Percentiles rank a stretch among this genome's conserved stretches.
phyloP scores from a whole-genome alignment of 2,329 filamentous ascomycete genomes.

The Colletotrichum incanum region DNA sequence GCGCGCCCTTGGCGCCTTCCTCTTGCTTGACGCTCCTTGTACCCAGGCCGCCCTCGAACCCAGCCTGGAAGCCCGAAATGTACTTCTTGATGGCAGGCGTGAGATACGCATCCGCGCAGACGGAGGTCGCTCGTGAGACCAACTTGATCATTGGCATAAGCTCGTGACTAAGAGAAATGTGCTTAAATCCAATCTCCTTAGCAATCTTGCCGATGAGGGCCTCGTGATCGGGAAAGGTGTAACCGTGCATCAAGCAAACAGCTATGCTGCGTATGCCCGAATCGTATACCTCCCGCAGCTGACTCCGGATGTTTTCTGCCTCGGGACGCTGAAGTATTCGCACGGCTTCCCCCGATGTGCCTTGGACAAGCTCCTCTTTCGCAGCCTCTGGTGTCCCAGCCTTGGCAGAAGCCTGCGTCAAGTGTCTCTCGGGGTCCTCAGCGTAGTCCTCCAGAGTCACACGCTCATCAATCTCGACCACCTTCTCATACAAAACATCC shows the following conservation, averaged over 20 bases:
- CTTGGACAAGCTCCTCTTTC: conserved; percentile 74
- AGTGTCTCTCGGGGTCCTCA: conserved; percentile 81
- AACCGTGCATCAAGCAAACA: conserved; percentile 92
- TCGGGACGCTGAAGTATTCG: conserved; percentile 73
- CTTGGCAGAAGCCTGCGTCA: conserved; percentile 69
- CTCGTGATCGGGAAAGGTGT: conserved; percentile 92
- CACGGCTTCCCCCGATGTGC: conserved; percentile 78
- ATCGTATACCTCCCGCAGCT: conserved; percentile 75
- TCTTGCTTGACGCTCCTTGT: conserved; percentile 80
- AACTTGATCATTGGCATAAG: conserved; percentile 90
- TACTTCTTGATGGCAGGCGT: conserved; percentile 86
- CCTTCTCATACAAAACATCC: conserved; percentile 86
- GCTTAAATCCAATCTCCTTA: conserved; percentile 83
- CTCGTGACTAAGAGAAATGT: conserved; percentile 86
- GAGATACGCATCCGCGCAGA: conserved; percentile 85
- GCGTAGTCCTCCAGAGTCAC: conserved; percentile 94
- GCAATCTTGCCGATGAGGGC: conserved; percentile 83
- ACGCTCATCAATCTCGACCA: conserved; percentile 92
- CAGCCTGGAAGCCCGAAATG: conserved; percentile 80
- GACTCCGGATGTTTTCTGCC: conserved; percentile 64
- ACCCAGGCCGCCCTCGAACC: conserved; percentile 86
- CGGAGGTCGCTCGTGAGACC: conserved; percentile 81
- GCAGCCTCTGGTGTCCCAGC: conserved; percentile 63
- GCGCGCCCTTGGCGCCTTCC: conserved; percentile 76
- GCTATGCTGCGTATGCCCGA: conserved; percentile 85